phyloP scores from a whole-genome alignment of 2,329 filamentous ascomycete genomes.

The Colletotrichum phormii region DNA sequence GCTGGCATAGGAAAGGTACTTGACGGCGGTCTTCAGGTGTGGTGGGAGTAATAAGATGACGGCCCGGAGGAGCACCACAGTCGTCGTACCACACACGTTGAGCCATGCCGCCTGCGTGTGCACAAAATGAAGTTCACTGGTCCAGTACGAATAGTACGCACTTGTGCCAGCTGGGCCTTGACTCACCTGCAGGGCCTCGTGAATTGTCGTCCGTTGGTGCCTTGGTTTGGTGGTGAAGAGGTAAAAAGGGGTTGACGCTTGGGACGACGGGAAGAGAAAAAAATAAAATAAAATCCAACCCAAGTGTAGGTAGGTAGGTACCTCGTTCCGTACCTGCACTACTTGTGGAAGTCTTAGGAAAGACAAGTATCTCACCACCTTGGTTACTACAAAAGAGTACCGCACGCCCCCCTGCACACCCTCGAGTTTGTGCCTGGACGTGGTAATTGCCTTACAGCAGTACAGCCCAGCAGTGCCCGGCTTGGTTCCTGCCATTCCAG shows the following conservation, averaged over 20 bases:
- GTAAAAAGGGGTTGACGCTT: background rate
- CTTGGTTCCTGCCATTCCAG: conserved; percentile 24
- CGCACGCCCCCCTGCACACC: background rate
- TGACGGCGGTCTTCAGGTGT: background rate
- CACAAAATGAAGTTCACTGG: background rate
- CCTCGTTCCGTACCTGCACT: background rate
- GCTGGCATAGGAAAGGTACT: conserved; percentile 7
- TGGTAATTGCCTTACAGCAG: conserved; percentile 6
- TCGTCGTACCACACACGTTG: background rate
- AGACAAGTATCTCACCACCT: background rate
- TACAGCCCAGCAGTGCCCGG: conserved; percentile 22
- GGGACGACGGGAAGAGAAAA: background rate
- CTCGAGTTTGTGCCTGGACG: conserved; percentile 15
- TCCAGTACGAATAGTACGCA: no score
- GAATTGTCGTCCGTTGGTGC: background rate
- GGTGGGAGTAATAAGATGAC: background rate
- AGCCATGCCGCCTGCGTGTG: background rate
- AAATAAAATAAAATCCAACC: background rate
- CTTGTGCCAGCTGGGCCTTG: conserved; percentile 18
- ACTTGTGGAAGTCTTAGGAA: background rate
- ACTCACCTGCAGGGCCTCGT: conserved; percentile 25
- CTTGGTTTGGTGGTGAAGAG: background rate
- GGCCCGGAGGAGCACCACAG: background rate
- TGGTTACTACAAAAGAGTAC: background rate
- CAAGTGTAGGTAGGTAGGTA: background rate